Percentiles rank a stretch among this genome's conserved stretches.
Evolutionary conservation across 208 protist species (phyloP).

Genomic region (Trypanosoma lewisi): DNA sequence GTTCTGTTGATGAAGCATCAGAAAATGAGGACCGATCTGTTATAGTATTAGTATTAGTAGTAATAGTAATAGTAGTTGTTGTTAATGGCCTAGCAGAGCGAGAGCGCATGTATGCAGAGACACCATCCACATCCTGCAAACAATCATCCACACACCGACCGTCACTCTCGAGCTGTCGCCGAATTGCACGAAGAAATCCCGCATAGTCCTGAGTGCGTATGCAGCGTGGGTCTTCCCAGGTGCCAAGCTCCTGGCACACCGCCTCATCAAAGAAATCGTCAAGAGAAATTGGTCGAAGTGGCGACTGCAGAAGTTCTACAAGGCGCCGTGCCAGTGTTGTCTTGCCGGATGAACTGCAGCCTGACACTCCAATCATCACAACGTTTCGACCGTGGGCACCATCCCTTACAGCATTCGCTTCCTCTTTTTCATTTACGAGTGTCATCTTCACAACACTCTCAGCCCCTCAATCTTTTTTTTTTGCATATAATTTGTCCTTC

Average conservation of each 20-base stretch:
- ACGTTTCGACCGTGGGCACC: slow-evolving; percentile 1
- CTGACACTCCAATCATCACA: slow-evolving; percentile 39
- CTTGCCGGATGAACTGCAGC: slow-evolving; percentile 64
- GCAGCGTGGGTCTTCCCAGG: slow-evolving; percentile 61
- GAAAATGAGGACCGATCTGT: background rate
- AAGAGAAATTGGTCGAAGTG: slow-evolving; percentile 47
- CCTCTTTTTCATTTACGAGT: too few species aligned
- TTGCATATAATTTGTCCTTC: too few species aligned
- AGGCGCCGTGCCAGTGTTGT: slow-evolving; percentile 40
- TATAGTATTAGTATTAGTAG: too few species aligned
- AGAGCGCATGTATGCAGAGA: background rate
- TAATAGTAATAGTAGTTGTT: background rate
- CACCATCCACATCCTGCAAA: slow-evolving; percentile 23
- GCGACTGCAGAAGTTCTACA: slow-evolving; percentile 33
- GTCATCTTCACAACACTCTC: too few species aligned
- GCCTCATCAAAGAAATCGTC: slow-evolving; percentile 46
- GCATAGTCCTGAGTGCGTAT: slow-evolving; percentile 26
- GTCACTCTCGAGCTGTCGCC: slow-evolving; percentile 3
- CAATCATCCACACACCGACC: background rate
- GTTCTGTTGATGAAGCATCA: slow-evolving; percentile 38
- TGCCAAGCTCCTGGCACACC: slow-evolving; percentile 33
- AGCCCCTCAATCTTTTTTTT: too few species aligned
- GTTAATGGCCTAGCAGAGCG: background rate
- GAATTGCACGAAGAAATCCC: slow-evolving; percentile 5
- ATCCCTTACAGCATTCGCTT: background rate